Evolutionary conservation across 2,329 filamentous ascomycete species (phyloP).

Genomic region (Xylaria sp.): DNA sequence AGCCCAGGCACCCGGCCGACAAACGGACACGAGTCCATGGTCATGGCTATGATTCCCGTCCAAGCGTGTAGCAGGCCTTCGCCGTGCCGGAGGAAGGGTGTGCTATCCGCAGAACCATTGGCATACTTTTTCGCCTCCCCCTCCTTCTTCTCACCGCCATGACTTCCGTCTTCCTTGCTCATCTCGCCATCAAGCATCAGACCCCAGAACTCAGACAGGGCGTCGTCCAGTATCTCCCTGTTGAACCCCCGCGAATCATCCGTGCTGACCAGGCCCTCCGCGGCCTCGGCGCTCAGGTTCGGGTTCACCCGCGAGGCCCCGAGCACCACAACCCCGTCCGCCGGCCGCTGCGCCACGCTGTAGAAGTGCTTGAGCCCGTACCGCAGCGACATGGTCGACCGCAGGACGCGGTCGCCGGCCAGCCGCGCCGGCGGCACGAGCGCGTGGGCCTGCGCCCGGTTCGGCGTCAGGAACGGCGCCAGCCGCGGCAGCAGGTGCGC

Average conservation of each 20-base stretch:
- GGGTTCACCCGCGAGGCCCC: slow-evolving; percentile 48
- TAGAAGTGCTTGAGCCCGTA: slow-evolving; percentile 52
- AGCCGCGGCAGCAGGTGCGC: slow-evolving; percentile 43
- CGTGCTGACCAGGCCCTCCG: slow-evolving; percentile 36
- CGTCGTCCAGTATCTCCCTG: slow-evolving; percentile 44
- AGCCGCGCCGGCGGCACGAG: slow-evolving; percentile 45
- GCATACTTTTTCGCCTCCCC: background rate
- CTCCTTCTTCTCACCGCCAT: background rate
- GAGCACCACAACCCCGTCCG: slow-evolving; percentile 47
- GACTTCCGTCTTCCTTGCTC: background rate
- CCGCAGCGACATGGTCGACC: slow-evolving; percentile 48
- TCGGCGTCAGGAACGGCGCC: slow-evolving; percentile 42
- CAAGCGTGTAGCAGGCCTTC: slow-evolving; percentile 50
- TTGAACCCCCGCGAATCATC: slow-evolving; percentile 44
- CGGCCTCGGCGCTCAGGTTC: slow-evolving; percentile 36
- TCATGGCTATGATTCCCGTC: slow-evolving; percentile 53
- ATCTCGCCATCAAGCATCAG: slow-evolving; percentile 38
- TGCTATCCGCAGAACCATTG: background rate
- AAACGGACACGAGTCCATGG: slow-evolving; percentile 49
- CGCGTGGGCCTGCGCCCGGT: slow-evolving; percentile 48
- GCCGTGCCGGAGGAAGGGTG: slow-evolving; percentile 35
- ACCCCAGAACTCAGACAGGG: slow-evolving; percentile 38
- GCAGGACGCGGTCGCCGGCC: slow-evolving; percentile 37
- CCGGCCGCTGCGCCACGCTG: slow-evolving; percentile 49
- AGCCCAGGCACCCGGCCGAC: slow-evolving; percentile 45